Base-by-base conservation (phyloP, 495 filamentous ascomycete genomes). In the Lophium mytilinum region DNA sequence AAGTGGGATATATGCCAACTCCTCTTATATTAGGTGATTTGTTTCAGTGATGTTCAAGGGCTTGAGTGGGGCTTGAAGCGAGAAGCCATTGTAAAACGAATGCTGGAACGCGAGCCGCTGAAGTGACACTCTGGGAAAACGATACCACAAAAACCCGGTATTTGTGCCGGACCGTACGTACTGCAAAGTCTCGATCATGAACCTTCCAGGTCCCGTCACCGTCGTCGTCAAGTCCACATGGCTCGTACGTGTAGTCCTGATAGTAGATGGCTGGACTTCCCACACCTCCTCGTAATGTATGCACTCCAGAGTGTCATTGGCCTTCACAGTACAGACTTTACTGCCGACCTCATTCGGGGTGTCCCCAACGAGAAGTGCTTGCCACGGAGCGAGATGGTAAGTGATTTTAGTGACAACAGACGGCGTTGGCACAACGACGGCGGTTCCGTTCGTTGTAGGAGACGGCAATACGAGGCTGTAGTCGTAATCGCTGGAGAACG, bases 401-500 rank as follows among this genome's bases (percentile, higher is more conserved):
- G 69, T 72, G 17, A 67, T 70, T 18, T 65, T 43, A 1, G 52
- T 66, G 21, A 65, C 52, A 40, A 69, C 56, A 9, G 53, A 56
- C 4, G 64, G 66, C 4, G 61, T 55, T 18, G 70, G 65, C 1
- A 67, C 70, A 51, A 67, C 62, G 11, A 61, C 17, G 11, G 55
- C 53, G 35, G 55, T 56, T 37, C 14, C 40, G 10, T 19, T 47
- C n/a, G 51, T 47, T n/a, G 56, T 56, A 11, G 60, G 58, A 3
- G 64, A 64, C 9, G 69, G 62, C 11, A 57, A 63, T 10, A 58
- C 58, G 0, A 71, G 50, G 5, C 39, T 53, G 57, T 64, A 69
- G 4, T 66, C 70, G 37, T 57, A 67, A 11, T 69, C 58, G 54
- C 60, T 71, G 8, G 68, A 71, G 58, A 71, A 72, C 5, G 70